Base-by-base conservation (phyloP, 345 rosid species). In the Xanthoceras sorbifolium region DNA sequence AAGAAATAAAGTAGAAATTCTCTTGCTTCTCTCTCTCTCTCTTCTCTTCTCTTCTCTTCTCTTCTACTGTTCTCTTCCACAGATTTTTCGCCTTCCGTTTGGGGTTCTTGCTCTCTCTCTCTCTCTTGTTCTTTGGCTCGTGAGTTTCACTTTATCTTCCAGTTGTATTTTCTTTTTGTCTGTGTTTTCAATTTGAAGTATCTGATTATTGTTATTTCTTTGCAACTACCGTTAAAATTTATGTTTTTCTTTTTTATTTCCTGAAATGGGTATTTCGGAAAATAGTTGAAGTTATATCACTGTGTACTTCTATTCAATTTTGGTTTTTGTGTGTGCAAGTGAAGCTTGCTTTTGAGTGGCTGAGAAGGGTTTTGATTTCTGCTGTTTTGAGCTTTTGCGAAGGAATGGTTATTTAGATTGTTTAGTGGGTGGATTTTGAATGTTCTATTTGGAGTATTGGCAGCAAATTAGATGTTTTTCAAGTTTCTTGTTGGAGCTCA, bases 1-100 rank as follows among this genome's bases (percentile, higher is more conserved):
- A 52, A 61, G 64, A 55, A 75, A 83, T 62, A 64, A 79, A 73
- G 55, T 73, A 28, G 73, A 76, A 78, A 70, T 72, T 81, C 76
- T 57, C 38, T 67, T 29, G 72, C 78, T 76, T 75, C 69, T n/a
- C 72, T 42, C 75, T 63, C 76, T 28, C 67, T 28, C 38, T 79
- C 10, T 25, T 65, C 71, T 9, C 69, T 26, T 63, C 46, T 71
- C 55, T 66, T 31, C 32, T 52, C 62, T n/a, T 48, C 69, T 50
- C 44, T 79, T 70, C 32, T 65, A 28, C 69, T 67, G 44, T 59
- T 73, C 26, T 46, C 70, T 73, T 76, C 78, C 81, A 65, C 79
- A 32, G 76, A 76, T 73, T 82, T 70, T 67, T 67, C 75, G 46
- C 64, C 81, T 71, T n/a, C 75, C 61, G 7, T 31, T 82, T 73